phyloP scores from a whole-genome alignment of 306 rosid species.

The Trifolium pratense region DNA sequence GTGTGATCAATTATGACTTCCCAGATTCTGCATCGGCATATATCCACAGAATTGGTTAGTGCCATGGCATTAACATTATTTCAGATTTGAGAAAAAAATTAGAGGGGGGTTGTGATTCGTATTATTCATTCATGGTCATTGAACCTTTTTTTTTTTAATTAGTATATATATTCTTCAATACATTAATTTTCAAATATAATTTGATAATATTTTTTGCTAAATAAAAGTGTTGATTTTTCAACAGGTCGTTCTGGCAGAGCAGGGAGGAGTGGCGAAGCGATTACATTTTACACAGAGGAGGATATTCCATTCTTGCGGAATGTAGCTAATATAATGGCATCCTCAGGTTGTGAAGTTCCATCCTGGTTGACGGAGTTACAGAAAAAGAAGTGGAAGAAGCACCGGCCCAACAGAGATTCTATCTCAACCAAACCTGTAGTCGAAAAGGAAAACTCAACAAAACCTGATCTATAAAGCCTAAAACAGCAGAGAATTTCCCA shows the following conservation, averaged over 20 bases:
- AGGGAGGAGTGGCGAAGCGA: constrained; percentile 90
- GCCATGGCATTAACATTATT: constrained; percentile 3
- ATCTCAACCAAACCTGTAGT: constrained; percentile 40
- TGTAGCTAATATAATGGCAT: constrained; percentile 79
- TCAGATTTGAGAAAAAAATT: constrained; percentile 27
- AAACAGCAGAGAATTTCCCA: constrained; percentile 11
- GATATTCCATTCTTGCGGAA: constrained; percentile 81
- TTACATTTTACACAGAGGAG: constrained; percentile 83
- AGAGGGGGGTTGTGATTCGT: constrained; percentile 19
- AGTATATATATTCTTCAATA: constrained; percentile 1
- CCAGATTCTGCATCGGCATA: constrained; percentile 91
- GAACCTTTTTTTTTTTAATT: constrained; percentile 6
- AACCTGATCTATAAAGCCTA: constrained; percentile 46
- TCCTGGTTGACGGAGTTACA: constrained; percentile 67
- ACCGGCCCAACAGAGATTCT: constrained; percentile 78
- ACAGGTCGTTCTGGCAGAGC: constrained; percentile 98
- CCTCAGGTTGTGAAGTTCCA: constrained; percentile 93
- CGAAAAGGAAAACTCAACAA: background rate
- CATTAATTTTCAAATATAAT: constrained; percentile 1
- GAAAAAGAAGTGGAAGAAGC: constrained; percentile 92
- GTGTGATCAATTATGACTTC: constrained; percentile 91
- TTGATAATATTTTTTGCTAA: constrained; percentile 7
- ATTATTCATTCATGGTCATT: background rate
- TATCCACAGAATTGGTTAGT: constrained; percentile 92
- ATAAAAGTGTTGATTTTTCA: constrained; percentile 33